These are phyloP conservation scores for Solanum etuberosum DNA, from an alignment of 257 asterid species.

Conservation along the genomic window DNA sequence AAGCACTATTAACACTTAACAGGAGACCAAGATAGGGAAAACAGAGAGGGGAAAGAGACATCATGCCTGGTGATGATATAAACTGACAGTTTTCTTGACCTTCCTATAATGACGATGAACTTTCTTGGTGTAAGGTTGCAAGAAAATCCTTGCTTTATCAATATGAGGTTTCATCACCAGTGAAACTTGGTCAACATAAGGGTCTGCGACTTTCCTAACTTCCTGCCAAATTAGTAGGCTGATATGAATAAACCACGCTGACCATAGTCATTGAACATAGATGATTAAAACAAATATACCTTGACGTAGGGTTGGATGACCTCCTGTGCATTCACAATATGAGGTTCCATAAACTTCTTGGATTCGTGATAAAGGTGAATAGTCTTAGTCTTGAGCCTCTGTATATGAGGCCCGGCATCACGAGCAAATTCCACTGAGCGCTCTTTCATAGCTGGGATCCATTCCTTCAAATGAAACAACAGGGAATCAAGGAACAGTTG, in stretches of 20 bases:
- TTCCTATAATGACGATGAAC: conserved; percentile 12
- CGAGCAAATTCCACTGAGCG: background rate
- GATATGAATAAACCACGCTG: background rate
- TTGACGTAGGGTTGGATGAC: conserved; percentile 19
- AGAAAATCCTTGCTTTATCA: conserved; percentile 9
- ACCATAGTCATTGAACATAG: background rate
- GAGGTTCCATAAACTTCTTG: conserved; percentile 12
- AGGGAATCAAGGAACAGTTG: background rate
- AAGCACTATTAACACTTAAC: background rate
- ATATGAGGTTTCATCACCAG: conserved; percentile 21
- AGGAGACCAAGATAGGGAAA: background rate
- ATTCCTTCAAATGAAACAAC: conserved; percentile 14
- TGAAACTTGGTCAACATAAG: conserved; percentile 26
- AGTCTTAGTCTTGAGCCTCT: conserved; percentile 14
- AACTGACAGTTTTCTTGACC: background rate
- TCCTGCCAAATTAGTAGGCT: conserved; percentile 16
- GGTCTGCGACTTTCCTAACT: conserved; percentile 19
- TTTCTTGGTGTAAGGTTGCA: conserved; percentile 25
- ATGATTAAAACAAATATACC: conserved; percentile 9
- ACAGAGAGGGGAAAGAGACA: background rate
- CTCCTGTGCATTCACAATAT: conserved; percentile 8
- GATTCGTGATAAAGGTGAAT: conserved; percentile 14
- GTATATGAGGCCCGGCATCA: conserved; percentile 10
- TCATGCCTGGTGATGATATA: conserved; percentile 33
- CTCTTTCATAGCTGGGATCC: conserved; percentile 28